These are phyloP conservation scores for Fraxinus latifolia DNA, from an alignment of 305 asterid genomes.

Conservation along the genomic window DNA sequence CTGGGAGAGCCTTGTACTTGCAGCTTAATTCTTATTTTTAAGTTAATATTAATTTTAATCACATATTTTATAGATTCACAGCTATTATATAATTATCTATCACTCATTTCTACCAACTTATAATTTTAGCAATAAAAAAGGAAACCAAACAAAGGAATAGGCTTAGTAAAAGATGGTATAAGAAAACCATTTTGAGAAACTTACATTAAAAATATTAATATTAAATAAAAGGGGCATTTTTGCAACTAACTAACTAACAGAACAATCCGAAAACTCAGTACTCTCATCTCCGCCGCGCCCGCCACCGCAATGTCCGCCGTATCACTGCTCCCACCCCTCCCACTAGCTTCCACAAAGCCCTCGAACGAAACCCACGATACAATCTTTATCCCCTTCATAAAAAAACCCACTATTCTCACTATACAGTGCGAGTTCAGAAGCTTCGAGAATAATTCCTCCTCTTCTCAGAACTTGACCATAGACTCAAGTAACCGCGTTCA, in stretches of 20 bases:
- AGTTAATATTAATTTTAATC: too few relatives aligned
- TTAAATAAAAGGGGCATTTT: not conserved
- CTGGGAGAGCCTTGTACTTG: too few relatives aligned
- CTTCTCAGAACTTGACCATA: slow-evolving; percentile 66
- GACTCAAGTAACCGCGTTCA: slow-evolving; percentile 78
- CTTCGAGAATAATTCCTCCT: slow-evolving; percentile 27
- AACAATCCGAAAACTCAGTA: not conserved
- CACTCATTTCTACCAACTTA: not conserved
- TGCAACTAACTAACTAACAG: not conserved
- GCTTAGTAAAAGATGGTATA: too few relatives aligned
- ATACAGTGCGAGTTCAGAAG: slow-evolving; percentile 53
- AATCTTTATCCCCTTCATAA: not conserved
- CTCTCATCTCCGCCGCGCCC: slow-evolving; percentile 24
- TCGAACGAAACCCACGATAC: slow-evolving; percentile 19
- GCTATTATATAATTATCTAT: too few relatives aligned
- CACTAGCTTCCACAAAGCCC: slow-evolving; percentile 21
- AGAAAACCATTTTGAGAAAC: not conserved
- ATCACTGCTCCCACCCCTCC: slow-evolving; percentile 46
- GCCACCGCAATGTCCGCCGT: slow-evolving; percentile 66
- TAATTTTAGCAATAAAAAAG: not conserved
- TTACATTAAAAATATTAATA: not conserved
- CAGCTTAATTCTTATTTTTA: too few relatives aligned
- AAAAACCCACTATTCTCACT: not conserved
- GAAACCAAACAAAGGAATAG: not conserved
- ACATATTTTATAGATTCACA: too few relatives aligned